These are phyloP conservation scores for Oxytropis ochrocephala DNA, from an alignment of 306 rosid species.

Conservation along the genomic window DNA sequence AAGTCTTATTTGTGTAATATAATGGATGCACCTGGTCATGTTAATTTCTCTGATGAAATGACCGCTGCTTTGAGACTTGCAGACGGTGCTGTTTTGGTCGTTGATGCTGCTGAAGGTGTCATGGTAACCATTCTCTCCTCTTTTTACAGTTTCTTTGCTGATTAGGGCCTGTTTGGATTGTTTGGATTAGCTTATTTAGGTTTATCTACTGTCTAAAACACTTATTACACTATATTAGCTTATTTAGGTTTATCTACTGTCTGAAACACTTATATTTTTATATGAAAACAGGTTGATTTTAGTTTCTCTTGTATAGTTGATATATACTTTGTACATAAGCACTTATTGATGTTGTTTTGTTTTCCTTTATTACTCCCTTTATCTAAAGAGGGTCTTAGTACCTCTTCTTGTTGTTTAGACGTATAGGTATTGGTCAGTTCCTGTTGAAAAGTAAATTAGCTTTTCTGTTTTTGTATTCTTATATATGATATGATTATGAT, in stretches of 20 bases:
- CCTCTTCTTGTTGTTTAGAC: not conserved
- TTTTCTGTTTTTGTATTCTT: not conserved
- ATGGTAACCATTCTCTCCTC: conserved; percentile 42
- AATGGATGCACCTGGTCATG: conserved; percentile 96
- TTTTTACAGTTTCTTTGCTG: not conserved
- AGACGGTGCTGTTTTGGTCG: conserved; percentile 85
- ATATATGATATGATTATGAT: too few species aligned
- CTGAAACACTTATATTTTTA: too few species aligned
- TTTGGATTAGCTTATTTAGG: too few species aligned
- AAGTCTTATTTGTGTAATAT: conserved; percentile 85
- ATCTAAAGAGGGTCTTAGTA: not conserved
- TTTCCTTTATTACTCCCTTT: too few species aligned
- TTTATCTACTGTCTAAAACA: too few species aligned
- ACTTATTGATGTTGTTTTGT: too few species aligned
- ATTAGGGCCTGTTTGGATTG: not conserved
- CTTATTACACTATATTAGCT: too few species aligned
- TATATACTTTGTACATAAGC: too few species aligned
- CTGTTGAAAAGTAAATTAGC: not conserved
- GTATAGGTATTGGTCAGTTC: not conserved
- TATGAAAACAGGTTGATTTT: too few species aligned
- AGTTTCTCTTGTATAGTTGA: too few species aligned
- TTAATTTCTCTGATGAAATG: conserved; percentile 95
- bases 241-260: too few species aligned
- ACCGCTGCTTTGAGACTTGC: conserved; percentile 95
- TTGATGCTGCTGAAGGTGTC: conserved; percentile 97